Conservation (phyloP, 2,329 filamentous ascomycete genomes). For the Sclerotiophoma versabilis region DNA sequence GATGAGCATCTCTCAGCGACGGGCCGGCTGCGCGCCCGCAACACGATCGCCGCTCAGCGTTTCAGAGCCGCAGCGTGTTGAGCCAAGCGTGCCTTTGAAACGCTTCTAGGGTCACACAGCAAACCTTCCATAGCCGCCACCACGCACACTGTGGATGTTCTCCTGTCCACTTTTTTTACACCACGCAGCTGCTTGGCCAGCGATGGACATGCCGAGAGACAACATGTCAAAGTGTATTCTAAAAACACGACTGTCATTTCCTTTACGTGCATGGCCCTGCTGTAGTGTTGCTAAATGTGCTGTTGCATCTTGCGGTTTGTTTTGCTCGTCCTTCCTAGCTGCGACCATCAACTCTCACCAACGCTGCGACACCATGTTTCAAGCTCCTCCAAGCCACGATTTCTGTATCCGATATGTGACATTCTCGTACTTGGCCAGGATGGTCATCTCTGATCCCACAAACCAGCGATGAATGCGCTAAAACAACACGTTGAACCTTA, state of each 20-base stretch:
- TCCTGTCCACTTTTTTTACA: constrained; percentile 4
- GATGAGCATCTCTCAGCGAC: constrained; percentile 8
- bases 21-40: constrained; percentile 11
- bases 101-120: constrained; percentile 20
- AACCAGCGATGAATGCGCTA: too few species aligned
- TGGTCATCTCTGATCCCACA: background rate
- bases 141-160: constrained; percentile 5
- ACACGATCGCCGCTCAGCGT: constrained; percentile 26
- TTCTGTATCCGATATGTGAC: background rate
- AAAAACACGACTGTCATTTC: background rate
- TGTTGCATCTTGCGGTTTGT: background rate
- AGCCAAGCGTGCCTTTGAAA: constrained; percentile 38
- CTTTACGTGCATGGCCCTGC: constrained; percentile 6
- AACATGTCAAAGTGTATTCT: background rate
- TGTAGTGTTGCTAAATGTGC: background rate
- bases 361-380: constrained; percentile 11
- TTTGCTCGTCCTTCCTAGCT: constrained; percentile 10
- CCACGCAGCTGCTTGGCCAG: constrained; percentile 2
- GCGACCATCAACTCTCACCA: constrained; percentile 8
- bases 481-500: background rate
- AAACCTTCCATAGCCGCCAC: constrained; percentile 19
- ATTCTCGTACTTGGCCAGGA: background rate
- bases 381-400: background rate
- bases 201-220: background rate
- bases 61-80: constrained; percentile 34